These are phyloP conservation scores for Microbotryum intermedium DNA, from an alignment of 1,284 basidiomycete species.

Conservation along the genomic window DNA sequence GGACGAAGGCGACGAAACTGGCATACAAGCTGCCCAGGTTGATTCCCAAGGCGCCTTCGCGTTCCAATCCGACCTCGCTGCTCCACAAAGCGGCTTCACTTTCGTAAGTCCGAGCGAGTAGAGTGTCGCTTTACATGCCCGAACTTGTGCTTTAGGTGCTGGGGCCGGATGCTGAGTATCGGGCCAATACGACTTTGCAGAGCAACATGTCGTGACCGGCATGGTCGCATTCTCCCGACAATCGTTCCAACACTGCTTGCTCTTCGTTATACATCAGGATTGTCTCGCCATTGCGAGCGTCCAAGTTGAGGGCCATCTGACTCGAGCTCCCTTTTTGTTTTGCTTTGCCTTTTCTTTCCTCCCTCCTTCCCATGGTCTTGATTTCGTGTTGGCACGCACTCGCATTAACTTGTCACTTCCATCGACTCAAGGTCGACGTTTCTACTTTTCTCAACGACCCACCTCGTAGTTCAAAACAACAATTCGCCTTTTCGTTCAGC, in stretches of 20 bases:
- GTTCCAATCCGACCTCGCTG: conserved; percentile 55
- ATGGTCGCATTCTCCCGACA: background rate
- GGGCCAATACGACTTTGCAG: background rate
- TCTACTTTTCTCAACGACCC: no score
- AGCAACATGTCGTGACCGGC: conserved; percentile 12
- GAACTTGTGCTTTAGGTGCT: background rate
- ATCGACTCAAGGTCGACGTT: no score
- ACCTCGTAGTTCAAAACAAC: no score
- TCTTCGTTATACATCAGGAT: background rate
- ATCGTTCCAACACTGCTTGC: background rate
- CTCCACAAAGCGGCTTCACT: conserved; percentile 89
- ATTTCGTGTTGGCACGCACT: no score
- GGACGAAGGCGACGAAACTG: conserved; percentile 53
- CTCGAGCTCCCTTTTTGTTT: background rate
- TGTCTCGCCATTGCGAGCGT: background rate
- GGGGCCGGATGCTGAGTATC: background rate
- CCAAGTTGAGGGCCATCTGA: background rate
- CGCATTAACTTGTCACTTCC: no score
- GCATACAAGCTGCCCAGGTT: conserved; percentile 68
- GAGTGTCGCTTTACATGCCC: background rate
- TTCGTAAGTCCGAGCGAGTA: conserved; percentile 47
- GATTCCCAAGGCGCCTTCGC: conserved; percentile 74
- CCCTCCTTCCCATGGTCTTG: no score
- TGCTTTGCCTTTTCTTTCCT: background rate
- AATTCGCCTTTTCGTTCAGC: no score